These are phyloP conservation scores for Kodamaea kaohsiungensis DNA, from an alignment of 805 yeast genomes.

Conservation along the genomic window DNA sequence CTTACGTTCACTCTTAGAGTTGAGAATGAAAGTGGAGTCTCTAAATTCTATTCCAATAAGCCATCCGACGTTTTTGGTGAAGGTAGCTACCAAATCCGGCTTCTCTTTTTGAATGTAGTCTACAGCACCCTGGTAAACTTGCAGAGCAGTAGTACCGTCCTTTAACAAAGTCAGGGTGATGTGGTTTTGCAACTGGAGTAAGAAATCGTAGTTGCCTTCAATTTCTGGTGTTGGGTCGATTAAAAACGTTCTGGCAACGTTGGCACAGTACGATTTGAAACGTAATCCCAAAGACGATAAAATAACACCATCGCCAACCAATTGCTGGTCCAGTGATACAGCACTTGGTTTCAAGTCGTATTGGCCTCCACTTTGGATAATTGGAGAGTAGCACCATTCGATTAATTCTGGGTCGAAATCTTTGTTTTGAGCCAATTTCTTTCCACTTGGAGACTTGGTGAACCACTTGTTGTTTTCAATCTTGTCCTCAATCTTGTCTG, in stretches of 20 bases:
- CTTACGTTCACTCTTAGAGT: slow-evolving; percentile 67
- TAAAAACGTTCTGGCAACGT: slow-evolving; percentile 81
- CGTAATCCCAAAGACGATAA: slow-evolving; percentile 82
- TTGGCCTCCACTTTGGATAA: slow-evolving; percentile 83
- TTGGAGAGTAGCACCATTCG: slow-evolving; percentile 95
- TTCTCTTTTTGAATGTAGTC: slow-evolving; percentile 54
- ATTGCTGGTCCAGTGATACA: slow-evolving; percentile 62
- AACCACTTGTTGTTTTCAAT: slow-evolving; percentile 75
- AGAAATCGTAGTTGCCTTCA: slow-evolving; percentile 76
- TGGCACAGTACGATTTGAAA: slow-evolving; percentile 86
- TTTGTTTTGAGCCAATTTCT: slow-evolving; percentile 48
- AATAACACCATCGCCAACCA: slow-evolving; percentile 73
- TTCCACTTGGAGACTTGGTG: slow-evolving; percentile 50
- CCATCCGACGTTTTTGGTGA: slow-evolving; percentile 84
- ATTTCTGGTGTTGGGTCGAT: slow-evolving; percentile 84
- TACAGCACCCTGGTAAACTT: slow-evolving; percentile 65
- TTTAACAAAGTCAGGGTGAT: slow-evolving; percentile 56
- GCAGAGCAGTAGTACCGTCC: slow-evolving; percentile 67
- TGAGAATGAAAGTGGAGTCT: slow-evolving; percentile 73
- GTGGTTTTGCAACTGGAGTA: slow-evolving; percentile 67
- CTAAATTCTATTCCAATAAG: slow-evolving; percentile 87
- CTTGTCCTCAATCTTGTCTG: slow-evolving; percentile 76
- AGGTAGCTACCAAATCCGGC: slow-evolving; percentile 63
- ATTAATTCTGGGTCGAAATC: slow-evolving; percentile 75
- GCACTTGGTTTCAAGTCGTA: slow-evolving; percentile 86